Evolutionary conservation across 2,329 filamentous ascomycete species (phyloP), one percentile per base, ranked within the genome.

Genomic region (Pestalotiopsis sp.): DNA sequence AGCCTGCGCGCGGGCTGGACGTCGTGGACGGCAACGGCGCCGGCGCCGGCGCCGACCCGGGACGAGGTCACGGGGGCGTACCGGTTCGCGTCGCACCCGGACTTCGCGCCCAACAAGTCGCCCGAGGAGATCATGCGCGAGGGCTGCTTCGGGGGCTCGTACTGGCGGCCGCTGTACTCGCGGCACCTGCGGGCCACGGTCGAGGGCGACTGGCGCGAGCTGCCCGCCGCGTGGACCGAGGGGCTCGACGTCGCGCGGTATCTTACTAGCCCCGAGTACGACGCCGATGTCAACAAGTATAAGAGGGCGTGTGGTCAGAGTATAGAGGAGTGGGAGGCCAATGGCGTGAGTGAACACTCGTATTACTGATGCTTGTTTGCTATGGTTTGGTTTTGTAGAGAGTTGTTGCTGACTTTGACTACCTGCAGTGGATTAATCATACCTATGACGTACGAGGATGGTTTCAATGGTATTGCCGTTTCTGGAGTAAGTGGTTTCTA

Each of bases 401-500:
- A 52, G 20, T 9, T 52, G 2, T 9, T 9, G 5, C 45, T n/a
- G 20, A 52, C 6, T 3, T 23, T 52, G 45, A 23, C 17, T 52
- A 1, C 11, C 7, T n/a, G 2, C n/a, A 52, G 45, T 89, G 86
- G 86, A 87, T 88, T 62, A 78, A 80, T n/a, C 85, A 87, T 70
- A 78, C 80, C 27, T 82, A 83, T 66, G 86, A 88, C 74, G 83
- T 86, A 2, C 75, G 86, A 61, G 86, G 86, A 5, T 89, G 85
- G 86, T 87, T 87, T 71, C 86, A 88, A 73, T 88, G 86, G 86
- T 88, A 87, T 73, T 83, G 81, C 63, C 81, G 85, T 0, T 87
- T 87, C 74, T 87, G 83, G 75, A 79, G 45, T 52, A n/a, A 52
- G 45, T 52, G 4, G n/a, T 9, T 7, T 9, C 2, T 23, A 9